Percentiles rank a stretch among this genome's conserved stretches.
Evolutionary conservation across 1,284 basidiomycete genomes (phyloP).

Genomic region (Boletus sp.): DNA sequence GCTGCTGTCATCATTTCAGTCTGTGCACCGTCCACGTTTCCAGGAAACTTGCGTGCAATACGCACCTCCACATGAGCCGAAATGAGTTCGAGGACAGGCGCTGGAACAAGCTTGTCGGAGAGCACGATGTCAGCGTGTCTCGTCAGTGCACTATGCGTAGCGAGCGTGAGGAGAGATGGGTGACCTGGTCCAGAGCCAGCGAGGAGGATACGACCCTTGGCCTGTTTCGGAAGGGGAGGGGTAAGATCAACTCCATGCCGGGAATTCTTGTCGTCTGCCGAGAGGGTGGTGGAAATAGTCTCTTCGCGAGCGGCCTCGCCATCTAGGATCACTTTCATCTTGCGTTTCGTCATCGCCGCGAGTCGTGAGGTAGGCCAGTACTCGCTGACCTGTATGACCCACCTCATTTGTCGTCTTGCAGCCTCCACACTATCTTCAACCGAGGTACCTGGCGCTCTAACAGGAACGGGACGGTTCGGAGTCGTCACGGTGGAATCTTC

Average conservation of each 20-base stretch:
- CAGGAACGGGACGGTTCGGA: constrained; percentile 82
- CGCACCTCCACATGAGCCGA: constrained; percentile 71
- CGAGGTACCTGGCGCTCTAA: constrained; percentile 29
- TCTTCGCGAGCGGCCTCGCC: constrained; percentile 39
- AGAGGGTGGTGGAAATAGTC: neutral
- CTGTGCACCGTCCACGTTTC: constrained; percentile 95
- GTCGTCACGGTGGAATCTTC: constrained; percentile 65
- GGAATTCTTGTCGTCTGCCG: constrained; percentile 25
- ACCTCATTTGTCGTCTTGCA: constrained; percentile 73
- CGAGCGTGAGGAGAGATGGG: constrained; percentile 87
- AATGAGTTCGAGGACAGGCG: constrained; percentile 86
- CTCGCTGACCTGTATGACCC: constrained; percentile 92
- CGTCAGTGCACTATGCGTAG: constrained; percentile 83
- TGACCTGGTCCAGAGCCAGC: constrained; percentile 96
- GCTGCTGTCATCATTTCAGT: constrained; percentile 93
- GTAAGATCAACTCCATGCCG: constrained; percentile 31
- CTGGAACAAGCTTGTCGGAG: constrained; percentile 97
- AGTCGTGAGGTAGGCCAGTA: constrained; percentile 90
- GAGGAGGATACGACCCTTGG: constrained; percentile 77
- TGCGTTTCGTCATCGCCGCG: constrained; percentile 65
- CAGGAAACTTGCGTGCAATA: constrained; percentile 97
- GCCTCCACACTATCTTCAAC: constrained; percentile 56
- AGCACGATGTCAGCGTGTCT: constrained; percentile 84
- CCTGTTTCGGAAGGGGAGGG: constrained; percentile 35
- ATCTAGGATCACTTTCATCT: constrained; percentile 70